phyloP scores from a whole-genome alignment of 345 rosid species.

The Barbarea vulgaris region DNA sequence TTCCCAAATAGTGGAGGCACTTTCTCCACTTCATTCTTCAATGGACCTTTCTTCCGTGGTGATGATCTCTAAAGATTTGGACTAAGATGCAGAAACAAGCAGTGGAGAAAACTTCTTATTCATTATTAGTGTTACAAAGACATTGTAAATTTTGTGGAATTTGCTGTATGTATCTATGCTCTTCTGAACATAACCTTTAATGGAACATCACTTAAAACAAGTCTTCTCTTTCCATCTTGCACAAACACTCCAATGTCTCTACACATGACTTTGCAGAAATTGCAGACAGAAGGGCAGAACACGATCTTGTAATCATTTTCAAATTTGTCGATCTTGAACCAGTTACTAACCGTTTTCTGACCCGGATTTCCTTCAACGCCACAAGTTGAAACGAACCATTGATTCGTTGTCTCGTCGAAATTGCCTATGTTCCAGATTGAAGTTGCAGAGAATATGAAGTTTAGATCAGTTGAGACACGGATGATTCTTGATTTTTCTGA shows the following conservation, averaged over 20 bases:
- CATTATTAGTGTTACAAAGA: background rate
- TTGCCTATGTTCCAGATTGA: constrained; percentile 52
- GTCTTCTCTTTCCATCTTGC: constrained; percentile 49
- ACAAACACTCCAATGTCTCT: constrained; percentile 58
- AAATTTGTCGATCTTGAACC: constrained; percentile 66
- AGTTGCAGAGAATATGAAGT: constrained; percentile 50
- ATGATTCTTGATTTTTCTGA: constrained; percentile 25
- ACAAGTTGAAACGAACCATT: constrained; percentile 51
- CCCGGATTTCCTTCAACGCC: constrained; percentile 71
- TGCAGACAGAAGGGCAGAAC: constrained; percentile 69
- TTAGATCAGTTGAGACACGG: constrained; percentile 37
- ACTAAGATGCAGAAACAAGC: constrained; percentile 12
- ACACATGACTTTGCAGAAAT: constrained; percentile 53
- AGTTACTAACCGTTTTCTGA: constrained; percentile 45
- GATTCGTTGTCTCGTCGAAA: constrained; percentile 44
- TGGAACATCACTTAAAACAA: constrained; percentile 61
- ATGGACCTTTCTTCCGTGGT: constrained; percentile 80
- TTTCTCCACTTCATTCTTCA: constrained; percentile 72
- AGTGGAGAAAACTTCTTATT: constrained; percentile 7
- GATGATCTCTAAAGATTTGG: constrained; percentile 45
- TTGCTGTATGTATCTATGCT: constrained; percentile 37
- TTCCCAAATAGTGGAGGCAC: constrained; percentile 94
- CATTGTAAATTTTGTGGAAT: constrained; percentile 1
- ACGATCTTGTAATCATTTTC: constrained; percentile 55
- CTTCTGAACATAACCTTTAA: constrained; percentile 56